A percentile compares a stretch with the other conserved stretches of the same genome.
Evolutionary conservation across 2,329 filamentous ascomycete genomes (phyloP).

Genomic region (Aspergillus felis): DNA sequence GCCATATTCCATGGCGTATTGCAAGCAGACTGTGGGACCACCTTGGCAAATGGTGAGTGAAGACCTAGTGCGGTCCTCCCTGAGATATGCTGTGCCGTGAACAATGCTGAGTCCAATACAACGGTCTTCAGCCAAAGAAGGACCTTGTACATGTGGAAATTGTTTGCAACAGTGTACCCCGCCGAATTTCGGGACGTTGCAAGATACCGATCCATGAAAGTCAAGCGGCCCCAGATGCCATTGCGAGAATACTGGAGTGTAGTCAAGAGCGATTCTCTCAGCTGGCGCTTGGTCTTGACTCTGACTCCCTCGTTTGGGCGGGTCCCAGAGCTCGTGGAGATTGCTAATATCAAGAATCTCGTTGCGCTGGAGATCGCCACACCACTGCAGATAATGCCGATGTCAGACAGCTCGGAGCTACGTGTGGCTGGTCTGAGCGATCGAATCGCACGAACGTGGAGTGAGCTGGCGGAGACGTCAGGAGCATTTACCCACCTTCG

Average conservation of each 20-base stretch:
- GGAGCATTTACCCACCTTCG: constrained; percentile 37
- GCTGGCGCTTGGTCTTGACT: constrained; percentile 36
- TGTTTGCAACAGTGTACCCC: constrained; percentile 38
- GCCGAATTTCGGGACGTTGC: constrained; percentile 27
- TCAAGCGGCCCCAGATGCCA: constrained; percentile 25
- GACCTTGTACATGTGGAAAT: constrained; percentile 43
- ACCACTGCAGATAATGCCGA: constrained; percentile 12
- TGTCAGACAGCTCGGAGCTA: constrained; percentile 8
- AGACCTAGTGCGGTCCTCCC: not conserved
- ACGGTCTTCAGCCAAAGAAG: constrained; percentile 25
- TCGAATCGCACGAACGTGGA: constrained; percentile 40
- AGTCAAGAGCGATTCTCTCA: constrained; percentile 26
- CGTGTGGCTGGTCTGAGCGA: constrained; percentile 29
- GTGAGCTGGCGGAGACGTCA: constrained; percentile 30
- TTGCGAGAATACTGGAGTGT: constrained; percentile 34
- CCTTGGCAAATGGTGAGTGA: constrained; percentile 31
- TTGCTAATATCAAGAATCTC: constrained; percentile 38
- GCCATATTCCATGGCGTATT: constrained; percentile 36
- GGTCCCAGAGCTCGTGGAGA: constrained; percentile 34
- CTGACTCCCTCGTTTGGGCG: constrained; percentile 29
- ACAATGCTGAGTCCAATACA: constrained; percentile 1
- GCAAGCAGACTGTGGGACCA: constrained; percentile 39
- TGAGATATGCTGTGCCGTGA: not conserved
- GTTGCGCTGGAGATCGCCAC: constrained; percentile 36
- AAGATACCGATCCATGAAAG: constrained; percentile 29